These are phyloP conservation scores for Acanthamoeba culbertsoni DNA, from an alignment of 208 protist species.

Conservation along the genomic window DNA sequence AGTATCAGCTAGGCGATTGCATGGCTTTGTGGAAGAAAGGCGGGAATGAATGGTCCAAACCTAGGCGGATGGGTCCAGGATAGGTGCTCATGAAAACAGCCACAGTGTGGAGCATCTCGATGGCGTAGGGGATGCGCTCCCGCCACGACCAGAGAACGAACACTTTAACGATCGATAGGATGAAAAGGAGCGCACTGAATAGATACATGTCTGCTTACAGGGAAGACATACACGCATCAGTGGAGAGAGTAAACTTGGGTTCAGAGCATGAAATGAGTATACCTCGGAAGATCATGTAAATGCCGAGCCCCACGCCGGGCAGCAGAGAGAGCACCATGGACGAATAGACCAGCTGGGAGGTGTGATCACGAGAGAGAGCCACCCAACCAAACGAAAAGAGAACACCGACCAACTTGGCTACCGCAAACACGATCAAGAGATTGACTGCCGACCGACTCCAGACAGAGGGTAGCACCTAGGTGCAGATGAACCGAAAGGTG, in stretches of 20 bases:
- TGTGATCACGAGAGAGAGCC: background rate
- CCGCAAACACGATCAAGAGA: background rate
- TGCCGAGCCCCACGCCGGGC: background rate
- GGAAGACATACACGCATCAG: background rate
- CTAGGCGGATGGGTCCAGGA: background rate
- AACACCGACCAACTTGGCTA: background rate
- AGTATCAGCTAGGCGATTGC: background rate
- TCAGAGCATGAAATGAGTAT: background rate
- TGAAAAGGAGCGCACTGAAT: background rate
- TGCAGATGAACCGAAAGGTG: background rate
- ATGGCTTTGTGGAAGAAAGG: background rate
- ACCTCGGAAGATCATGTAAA: background rate
- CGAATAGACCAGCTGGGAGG: background rate
- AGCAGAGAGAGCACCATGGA: background rate
- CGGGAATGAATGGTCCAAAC: background rate
- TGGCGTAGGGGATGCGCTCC: constrained; percentile 15
- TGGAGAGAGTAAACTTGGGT: background rate
- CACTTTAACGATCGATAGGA: background rate
- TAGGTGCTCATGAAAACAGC: background rate
- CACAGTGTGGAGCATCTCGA: background rate
- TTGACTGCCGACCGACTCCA: background rate
- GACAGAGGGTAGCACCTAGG: background rate
- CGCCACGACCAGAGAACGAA: background rate
- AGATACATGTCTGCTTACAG: background rate
- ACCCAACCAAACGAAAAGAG: background rate